These are phyloP conservation scores for Marasmius tenuissimus DNA, from an alignment of 1,284 basidiomycete genomes.

Conservation along the genomic window DNA sequence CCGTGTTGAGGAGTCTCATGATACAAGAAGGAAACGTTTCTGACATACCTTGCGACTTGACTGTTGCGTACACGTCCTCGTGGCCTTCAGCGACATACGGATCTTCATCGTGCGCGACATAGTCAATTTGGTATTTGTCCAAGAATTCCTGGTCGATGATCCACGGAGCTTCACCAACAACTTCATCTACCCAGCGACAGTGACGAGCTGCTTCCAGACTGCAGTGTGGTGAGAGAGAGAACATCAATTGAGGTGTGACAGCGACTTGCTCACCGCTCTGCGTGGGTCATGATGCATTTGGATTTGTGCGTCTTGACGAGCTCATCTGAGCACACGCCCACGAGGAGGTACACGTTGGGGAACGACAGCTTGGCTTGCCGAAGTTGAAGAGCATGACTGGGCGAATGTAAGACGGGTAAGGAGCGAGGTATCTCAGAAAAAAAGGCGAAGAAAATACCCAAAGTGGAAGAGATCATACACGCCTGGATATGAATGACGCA, in stretches of 20 bases:
- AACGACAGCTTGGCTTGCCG: constrained; percentile 95
- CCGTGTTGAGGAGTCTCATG: constrained; percentile 5
- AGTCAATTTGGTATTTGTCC: constrained; percentile 87
- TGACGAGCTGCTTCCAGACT: constrained; percentile 87
- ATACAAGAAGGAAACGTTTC: constrained; percentile 11
- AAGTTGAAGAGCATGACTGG: constrained; percentile 88
- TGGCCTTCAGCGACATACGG: constrained; percentile 76
- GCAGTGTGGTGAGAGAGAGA: constrained; percentile 4
- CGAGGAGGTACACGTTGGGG: constrained; percentile 85
- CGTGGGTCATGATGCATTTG: constrained; percentile 81
- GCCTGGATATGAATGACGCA: constrained; percentile 42
- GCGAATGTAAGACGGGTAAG: not conserved
- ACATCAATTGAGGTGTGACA: constrained; percentile 1
- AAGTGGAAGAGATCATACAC: constrained; percentile 97
- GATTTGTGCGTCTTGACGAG: constrained; percentile 78
- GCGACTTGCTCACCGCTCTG: constrained; percentile 63
- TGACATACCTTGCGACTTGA: constrained; percentile 71
- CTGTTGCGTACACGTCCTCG: constrained; percentile 86
- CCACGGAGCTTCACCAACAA: constrained; percentile 95
- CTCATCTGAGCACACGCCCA: constrained; percentile 87
- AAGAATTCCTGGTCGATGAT: constrained; percentile 82
- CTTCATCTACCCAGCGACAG: constrained; percentile 97
- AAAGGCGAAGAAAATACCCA: constrained; percentile 48
- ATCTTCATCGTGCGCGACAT: constrained; percentile 93
- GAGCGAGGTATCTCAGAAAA: constrained; percentile 13